These are phyloP conservation scores for Cryptococcus amylolentus DNA, from an alignment of 1,284 basidiomycete species.

Conservation along the genomic window DNA sequence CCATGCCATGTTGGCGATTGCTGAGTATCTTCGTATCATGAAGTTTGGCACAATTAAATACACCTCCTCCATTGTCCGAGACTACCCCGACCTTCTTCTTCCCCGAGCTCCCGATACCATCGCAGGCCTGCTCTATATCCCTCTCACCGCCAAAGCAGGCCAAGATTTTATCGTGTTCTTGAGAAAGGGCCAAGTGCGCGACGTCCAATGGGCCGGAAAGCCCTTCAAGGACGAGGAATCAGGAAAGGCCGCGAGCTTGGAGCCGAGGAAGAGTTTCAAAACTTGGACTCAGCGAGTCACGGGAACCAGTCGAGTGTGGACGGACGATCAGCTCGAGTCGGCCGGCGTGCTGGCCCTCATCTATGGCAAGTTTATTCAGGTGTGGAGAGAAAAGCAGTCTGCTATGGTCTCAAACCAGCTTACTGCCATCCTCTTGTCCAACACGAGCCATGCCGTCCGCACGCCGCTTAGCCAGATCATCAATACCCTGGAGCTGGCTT, in stretches of 20 bases:
- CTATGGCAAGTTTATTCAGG: slow-evolving; percentile 65
- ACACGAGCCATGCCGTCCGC: slow-evolving; percentile 79
- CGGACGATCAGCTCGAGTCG: slow-evolving; percentile 82
- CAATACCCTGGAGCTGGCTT: slow-evolving; percentile 79
- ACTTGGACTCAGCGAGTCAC: slow-evolving; percentile 75
- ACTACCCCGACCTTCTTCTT: slow-evolving; percentile 72
- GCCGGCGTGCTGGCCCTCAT: slow-evolving; percentile 80
- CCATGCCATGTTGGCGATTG: slow-evolving; percentile 78
- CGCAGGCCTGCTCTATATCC: slow-evolving; percentile 75
- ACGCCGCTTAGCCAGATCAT: slow-evolving; percentile 43
- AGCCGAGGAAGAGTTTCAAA: slow-evolving; percentile 76
- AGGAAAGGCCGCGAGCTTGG: slow-evolving; percentile 53
- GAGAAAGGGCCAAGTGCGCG: slow-evolving; percentile 67
- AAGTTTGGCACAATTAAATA: slow-evolving; percentile 65
- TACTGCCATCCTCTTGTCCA: slow-evolving; percentile 75
- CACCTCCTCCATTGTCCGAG: slow-evolving; percentile 65
- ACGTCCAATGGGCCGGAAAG: slow-evolving; percentile 76
- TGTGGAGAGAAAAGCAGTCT: slow-evolving; percentile 81
- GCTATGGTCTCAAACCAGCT: slow-evolving; percentile 73
- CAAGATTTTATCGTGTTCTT: slow-evolving; percentile 76
- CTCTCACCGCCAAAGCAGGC: slow-evolving; percentile 62
- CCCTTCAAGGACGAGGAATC: slow-evolving; percentile 58
- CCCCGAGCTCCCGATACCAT: slow-evolving; percentile 68
- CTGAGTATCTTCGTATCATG: slow-evolving; percentile 78
- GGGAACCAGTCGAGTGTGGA: slow-evolving; percentile 71